Percentiles rank a stretch among this genome's conserved stretches.
These are phyloP conservation scores for Vigna mungo DNA, from an alignment of 306 rosid genomes.

Conservation along the genomic window DNA sequence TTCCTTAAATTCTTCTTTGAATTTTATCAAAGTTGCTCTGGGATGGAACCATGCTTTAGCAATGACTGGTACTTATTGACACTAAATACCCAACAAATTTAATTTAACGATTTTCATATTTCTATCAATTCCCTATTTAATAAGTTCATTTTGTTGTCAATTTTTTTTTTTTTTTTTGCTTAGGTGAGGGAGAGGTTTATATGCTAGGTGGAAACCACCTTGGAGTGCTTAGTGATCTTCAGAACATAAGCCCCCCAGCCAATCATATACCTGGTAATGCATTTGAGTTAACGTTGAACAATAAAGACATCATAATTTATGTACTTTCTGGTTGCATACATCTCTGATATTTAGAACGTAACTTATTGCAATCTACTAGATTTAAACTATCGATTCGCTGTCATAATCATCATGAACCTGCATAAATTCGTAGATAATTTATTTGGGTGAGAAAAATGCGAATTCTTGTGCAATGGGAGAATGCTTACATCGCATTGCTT, in stretches of 20 bases:
- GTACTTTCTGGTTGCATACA: slow-evolving; percentile 19
- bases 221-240: slow-evolving; percentile 67
- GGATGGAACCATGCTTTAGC: slow-evolving; percentile 95
- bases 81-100: neutral
- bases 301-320: slow-evolving; percentile 8
- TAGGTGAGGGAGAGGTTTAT: slow-evolving; percentile 68
- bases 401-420: neutral
- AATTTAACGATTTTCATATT: neutral
- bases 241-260: slow-evolving; percentile 39
- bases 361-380: neutral
- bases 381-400: neutral
- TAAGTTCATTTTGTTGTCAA: slow-evolving; percentile 13
- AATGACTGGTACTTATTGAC: slow-evolving; percentile 61
- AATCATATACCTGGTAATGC: slow-evolving; percentile 61
- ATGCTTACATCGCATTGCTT: slow-evolving; percentile 4
- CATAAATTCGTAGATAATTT: slow-evolving; percentile 14
- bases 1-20: slow-evolving; percentile 42
- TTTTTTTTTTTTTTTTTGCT: neutral
- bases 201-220: slow-evolving; percentile 87
- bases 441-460: neutral
- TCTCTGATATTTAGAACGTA: slow-evolving; percentile 13
- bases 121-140: slow-evolving; percentile 26
- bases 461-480: neutral
- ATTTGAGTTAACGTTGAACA: slow-evolving; percentile 18
- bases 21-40: slow-evolving; percentile 56